Evolutionary conservation across 2,329 filamentous ascomycete genomes (phyloP).

Genomic region (Sordariomycetes sp.): DNA sequence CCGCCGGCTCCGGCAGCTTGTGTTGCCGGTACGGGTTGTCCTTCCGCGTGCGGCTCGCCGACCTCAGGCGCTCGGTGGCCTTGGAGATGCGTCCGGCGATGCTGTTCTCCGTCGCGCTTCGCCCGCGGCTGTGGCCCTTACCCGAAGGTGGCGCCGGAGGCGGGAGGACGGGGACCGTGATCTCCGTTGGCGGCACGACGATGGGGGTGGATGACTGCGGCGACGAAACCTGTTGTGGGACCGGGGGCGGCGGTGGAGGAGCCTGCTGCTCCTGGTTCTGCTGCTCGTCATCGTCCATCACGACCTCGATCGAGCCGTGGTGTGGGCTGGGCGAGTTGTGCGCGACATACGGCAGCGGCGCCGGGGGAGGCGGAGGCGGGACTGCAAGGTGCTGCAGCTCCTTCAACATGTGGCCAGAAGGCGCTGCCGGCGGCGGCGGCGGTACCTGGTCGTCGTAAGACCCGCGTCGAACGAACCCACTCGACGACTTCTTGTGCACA

Average conservation of each 20-base stretch:
- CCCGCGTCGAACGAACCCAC: slow-evolving; percentile 20
- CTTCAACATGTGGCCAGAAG: slow-evolving; percentile 41
- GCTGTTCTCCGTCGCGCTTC: slow-evolving; percentile 41
- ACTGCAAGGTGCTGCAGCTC: slow-evolving; percentile 52
- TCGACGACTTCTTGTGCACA: slow-evolving; percentile 20
- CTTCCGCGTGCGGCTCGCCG: slow-evolving; percentile 43
- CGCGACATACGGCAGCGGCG: slow-evolving; percentile 37
- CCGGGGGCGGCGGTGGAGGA: background rate
- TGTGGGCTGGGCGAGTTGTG: slow-evolving; percentile 31
- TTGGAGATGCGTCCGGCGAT: slow-evolving; percentile 44
- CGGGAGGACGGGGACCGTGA: slow-evolving; percentile 31
- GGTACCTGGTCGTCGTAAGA: slow-evolving; percentile 38
- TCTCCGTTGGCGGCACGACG: slow-evolving; percentile 26
- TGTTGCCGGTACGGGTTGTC: slow-evolving; percentile 20
- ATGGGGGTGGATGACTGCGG: slow-evolving; percentile 8
- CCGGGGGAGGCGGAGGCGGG: slow-evolving; percentile 51
- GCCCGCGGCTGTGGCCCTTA: slow-evolving; percentile 42
- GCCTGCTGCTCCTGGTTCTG: background rate
- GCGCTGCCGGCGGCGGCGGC: slow-evolving; percentile 37
- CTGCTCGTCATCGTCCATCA: slow-evolving; percentile 49
- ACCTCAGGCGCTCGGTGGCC: slow-evolving; percentile 49
- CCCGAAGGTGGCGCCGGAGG: slow-evolving; percentile 30
- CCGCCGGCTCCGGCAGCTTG: slow-evolving; percentile 6
- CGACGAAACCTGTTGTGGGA: slow-evolving; percentile 1
- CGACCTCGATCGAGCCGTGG: slow-evolving; percentile 51